These are phyloP conservation scores for Hsuehochloa calcarea DNA, from an alignment of 176 grass and related monocot genomes.

Conservation along the genomic window DNA sequence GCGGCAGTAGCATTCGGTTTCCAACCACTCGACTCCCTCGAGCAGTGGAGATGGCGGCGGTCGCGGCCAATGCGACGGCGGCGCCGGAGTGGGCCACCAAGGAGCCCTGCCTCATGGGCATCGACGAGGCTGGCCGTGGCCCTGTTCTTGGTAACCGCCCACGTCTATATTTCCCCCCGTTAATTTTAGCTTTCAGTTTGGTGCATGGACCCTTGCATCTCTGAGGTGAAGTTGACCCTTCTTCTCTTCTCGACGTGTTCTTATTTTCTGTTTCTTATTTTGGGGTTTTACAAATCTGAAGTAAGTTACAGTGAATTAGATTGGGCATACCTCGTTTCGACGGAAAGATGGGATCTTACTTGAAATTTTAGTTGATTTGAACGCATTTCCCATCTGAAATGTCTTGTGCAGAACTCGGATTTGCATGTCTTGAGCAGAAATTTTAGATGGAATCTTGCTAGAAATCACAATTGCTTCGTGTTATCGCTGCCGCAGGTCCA, in stretches of 20 bases:
- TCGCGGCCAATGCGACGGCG: neutral
- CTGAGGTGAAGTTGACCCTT: neutral
- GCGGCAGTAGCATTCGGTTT: neutral
- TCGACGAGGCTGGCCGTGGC: constrained; percentile 51
- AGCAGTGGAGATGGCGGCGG: constrained; percentile 12
- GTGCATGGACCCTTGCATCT: neutral
- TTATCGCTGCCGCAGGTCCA: constrained; percentile 48
- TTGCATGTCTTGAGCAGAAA: neutral
- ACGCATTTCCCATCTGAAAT: neutral
- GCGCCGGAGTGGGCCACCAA: constrained; percentile 40
- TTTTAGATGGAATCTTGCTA: neutral
- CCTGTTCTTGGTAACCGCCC: constrained; percentile 42
- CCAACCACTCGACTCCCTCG: neutral
- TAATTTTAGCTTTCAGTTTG: neutral
- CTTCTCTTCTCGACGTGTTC: neutral
- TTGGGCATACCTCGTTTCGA: neutral
- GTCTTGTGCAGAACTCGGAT: neutral
- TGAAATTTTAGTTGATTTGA: neutral
- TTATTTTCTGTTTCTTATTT: neutral
- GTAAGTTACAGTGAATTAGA: neutral
- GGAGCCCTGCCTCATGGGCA: constrained; percentile 49
- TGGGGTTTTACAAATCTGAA: neutral
- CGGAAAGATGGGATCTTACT: neutral
- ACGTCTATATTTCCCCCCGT: neutral
- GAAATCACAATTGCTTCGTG: neutral